These are phyloP conservation scores for Candida patagonica DNA, from an alignment of 805 yeast species.

Conservation along the genomic window DNA sequence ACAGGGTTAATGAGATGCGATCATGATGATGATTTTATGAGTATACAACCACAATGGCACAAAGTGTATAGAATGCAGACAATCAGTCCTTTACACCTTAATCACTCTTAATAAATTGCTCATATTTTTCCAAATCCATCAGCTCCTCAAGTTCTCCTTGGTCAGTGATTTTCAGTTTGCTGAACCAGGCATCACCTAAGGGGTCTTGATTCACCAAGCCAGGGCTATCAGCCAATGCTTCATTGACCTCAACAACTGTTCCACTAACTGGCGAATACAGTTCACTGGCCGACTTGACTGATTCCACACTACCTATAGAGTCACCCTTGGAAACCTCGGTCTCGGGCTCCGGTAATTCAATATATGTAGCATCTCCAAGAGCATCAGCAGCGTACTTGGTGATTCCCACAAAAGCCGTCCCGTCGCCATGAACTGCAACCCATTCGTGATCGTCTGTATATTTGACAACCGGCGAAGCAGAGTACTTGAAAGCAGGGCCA, in stretches of 20 bases:
- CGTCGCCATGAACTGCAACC: slow-evolving; percentile 79
- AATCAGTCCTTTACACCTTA: slow-evolving; percentile 1
- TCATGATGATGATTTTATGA: too few relatives aligned
- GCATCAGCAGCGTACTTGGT: slow-evolving; percentile 94
- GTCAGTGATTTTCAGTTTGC: slow-evolving; percentile 54
- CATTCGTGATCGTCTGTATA: slow-evolving; percentile 93
- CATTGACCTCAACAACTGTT: slow-evolving; percentile 63
- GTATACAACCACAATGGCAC: too few relatives aligned
- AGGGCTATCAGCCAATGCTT: slow-evolving; percentile 56
- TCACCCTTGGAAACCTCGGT: slow-evolving; percentile 60
- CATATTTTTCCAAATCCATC: slow-evolving; percentile 26
- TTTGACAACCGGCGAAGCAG: slow-evolving; percentile 25
- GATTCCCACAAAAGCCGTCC: slow-evolving; percentile 75
- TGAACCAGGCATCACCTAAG: slow-evolving; percentile 90
- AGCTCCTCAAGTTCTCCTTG: slow-evolving; percentile 26
- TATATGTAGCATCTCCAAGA: slow-evolving; percentile 90
- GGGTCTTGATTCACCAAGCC: slow-evolving; percentile 80
- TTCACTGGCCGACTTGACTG: slow-evolving; percentile 90
- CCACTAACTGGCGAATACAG: slow-evolving; percentile 84
- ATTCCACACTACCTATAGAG: slow-evolving; percentile 84
- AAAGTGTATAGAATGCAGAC: too few relatives aligned
- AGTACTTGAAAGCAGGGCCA: slow-evolving; percentile 23
- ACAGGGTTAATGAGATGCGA: too few relatives aligned
- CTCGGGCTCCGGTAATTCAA: slow-evolving; percentile 78
- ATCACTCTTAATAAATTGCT: slow-evolving; percentile 22